Evolutionary conservation across 2,329 filamentous ascomycete species (phyloP).

Genomic region (Clonostachys rhizophaga): DNA sequence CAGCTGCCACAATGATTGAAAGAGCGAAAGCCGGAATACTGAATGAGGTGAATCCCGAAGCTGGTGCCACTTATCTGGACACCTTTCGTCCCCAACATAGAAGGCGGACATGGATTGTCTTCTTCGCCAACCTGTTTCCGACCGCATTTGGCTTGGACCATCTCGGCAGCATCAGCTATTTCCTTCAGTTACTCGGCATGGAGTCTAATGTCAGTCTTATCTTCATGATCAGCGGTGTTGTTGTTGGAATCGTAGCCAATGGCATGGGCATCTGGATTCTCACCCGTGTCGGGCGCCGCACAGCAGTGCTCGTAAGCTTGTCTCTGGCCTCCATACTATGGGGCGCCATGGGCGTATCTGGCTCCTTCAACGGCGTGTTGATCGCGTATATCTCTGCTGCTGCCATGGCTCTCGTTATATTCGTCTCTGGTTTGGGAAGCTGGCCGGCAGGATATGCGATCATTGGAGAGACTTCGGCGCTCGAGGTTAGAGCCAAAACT

Average conservation of each 20-base stretch:
- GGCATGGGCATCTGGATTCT: conserved; percentile 35
- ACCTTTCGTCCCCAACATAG: conserved; percentile 37
- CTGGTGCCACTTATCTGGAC: conserved; percentile 38
- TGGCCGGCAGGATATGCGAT: conserved; percentile 36
- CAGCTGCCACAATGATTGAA: conserved; percentile 3
- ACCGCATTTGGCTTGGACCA: conserved; percentile 38
- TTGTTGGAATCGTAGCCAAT: conserved; percentile 36
- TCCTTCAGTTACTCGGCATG: conserved; percentile 25
- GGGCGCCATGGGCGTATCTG: conserved; percentile 39
- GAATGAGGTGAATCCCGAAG: conserved; percentile 20
- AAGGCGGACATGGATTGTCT: conserved; percentile 31
- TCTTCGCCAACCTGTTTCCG: conserved; percentile 34
- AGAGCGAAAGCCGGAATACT: conserved; percentile 27
- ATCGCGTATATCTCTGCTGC: not conserved
- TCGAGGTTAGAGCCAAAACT: conserved; percentile 11
- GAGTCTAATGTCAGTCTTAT: conserved; percentile 24
- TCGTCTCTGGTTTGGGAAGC: conserved; percentile 32
- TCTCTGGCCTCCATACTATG: conserved; percentile 26
- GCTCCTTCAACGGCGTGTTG: conserved; percentile 7
- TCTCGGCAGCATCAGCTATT: conserved; percentile 34
- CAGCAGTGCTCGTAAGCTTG: conserved; percentile 26
- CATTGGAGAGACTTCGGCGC: conserved; percentile 18
- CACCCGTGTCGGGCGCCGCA: conserved; percentile 29
- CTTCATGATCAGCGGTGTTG: conserved; percentile 38
- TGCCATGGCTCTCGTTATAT: conserved; percentile 6